Conservation (phyloP, 2,329 filamentous ascomycete genomes). For the Sclerotinia nivalis region DNA sequence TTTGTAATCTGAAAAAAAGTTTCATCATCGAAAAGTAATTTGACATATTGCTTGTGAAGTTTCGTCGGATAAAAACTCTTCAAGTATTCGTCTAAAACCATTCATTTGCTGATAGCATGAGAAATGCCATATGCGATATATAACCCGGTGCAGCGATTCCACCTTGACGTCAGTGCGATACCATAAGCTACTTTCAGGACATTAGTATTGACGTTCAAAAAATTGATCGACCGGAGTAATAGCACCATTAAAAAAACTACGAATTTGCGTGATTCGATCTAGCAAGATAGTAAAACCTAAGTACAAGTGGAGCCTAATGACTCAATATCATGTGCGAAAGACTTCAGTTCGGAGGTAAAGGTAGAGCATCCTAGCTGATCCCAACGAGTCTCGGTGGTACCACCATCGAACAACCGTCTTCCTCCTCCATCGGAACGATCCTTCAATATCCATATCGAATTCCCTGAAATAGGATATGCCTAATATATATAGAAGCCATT, state of each 20-base stretch:
- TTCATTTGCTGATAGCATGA: neutral
- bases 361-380: neutral
- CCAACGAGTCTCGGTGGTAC: too few relatives aligned
- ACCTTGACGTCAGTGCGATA: neutral
- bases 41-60: conserved; percentile 6
- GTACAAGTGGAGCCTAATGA: neutral
- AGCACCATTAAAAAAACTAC: conserved; percentile 8
- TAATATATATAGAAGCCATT: neutral
- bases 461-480: neutral
- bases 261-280: neutral
- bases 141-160: neutral
- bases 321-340: neutral
- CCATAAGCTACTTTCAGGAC: neutral
- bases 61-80: neutral
- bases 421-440: conserved; percentile 1
- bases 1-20: neutral
- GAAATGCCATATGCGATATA: neutral
- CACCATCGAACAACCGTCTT: conserved; percentile 4
- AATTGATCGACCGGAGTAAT: neutral
- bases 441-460: neutral
- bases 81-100: neutral
- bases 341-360: neutral
- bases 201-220: neutral
- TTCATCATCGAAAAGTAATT: conserved; percentile 19
- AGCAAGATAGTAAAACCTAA: neutral